These are phyloP conservation scores for Saccharomycopsis malanga DNA, from an alignment of 805 yeast species.

Conservation along the genomic window DNA sequence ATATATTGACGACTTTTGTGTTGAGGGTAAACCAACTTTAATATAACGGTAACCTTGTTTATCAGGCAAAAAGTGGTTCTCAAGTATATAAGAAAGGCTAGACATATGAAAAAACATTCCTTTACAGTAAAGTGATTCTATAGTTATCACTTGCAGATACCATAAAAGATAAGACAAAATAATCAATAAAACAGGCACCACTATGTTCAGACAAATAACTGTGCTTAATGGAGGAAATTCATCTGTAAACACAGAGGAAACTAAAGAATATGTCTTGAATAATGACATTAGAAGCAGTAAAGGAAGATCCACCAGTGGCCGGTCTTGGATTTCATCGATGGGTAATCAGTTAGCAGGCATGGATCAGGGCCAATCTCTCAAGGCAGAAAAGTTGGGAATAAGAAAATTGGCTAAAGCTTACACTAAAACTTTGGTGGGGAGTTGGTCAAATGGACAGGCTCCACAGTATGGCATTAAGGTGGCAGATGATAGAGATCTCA, in stretches of 20 bases:
- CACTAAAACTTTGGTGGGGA: slow-evolving; percentile 15
- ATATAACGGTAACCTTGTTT: no score
- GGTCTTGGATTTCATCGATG: slow-evolving; percentile 3
- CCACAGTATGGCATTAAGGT: neutral
- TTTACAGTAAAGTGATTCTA: no score
- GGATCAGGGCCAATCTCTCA: neutral
- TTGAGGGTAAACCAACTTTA: no score
- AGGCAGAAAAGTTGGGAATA: slow-evolving; percentile 19
- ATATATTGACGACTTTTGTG: no score
- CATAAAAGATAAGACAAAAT: no score
- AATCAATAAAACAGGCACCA: no score
- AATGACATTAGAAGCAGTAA: neutral
- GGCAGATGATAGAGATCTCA: neutral
- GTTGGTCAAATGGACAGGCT: slow-evolving; percentile 8
- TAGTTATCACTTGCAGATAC: no score
- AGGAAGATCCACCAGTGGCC: neutral
- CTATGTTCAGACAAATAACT: neutral
- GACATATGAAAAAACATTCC: no score
- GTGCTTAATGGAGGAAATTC: neutral
- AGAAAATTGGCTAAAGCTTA: slow-evolving; percentile 22
- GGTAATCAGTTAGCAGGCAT: neutral
- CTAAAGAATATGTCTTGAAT: neutral
- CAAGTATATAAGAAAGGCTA: no score
- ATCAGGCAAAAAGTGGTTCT: no score
- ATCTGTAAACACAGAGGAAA: neutral